These are phyloP conservation scores for Phytopythium chamaehyphon DNA, from an alignment of 352 stramenopile species.

Conservation along the genomic window DNA sequence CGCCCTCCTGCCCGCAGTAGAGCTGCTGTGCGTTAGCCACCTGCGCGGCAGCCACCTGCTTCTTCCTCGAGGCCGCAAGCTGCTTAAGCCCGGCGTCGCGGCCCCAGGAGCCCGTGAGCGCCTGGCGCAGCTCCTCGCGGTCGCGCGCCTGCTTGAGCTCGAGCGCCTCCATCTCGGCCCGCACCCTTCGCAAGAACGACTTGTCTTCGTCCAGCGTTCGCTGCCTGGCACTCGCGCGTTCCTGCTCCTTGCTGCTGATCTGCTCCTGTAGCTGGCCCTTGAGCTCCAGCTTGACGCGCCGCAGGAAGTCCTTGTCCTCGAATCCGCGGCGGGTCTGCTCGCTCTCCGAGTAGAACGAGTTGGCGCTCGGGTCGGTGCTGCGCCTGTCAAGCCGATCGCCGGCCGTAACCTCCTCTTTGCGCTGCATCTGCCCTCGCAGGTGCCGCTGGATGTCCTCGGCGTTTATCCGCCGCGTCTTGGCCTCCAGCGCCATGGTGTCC, in stretches of 20 bases:
- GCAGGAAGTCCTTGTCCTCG: constrained; percentile 39
- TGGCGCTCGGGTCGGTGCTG: constrained; percentile 33
- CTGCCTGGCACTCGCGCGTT: constrained; percentile 32
- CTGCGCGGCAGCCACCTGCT: constrained; percentile 48
- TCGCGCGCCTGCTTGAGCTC: constrained; percentile 51
- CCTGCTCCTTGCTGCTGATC: constrained; percentile 49
- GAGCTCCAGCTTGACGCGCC: constrained; percentile 41
- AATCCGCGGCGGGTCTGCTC: constrained; percentile 47
- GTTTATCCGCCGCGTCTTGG: constrained; percentile 35
- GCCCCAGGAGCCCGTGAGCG: constrained; percentile 60
- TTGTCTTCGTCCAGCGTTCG: constrained; percentile 52
- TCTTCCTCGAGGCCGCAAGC: constrained; percentile 56
- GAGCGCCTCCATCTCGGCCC: constrained; percentile 54
- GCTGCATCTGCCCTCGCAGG: constrained; percentile 48
- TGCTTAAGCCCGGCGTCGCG: constrained; percentile 64
- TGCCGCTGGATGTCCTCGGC: constrained; percentile 60
- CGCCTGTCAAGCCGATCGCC: constrained; percentile 30
- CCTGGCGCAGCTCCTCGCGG: constrained; percentile 47
- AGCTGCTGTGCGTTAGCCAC: constrained; percentile 11
- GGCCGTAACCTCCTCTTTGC: constrained; percentile 18
- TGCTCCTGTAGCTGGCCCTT: constrained; percentile 56
- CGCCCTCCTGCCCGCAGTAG: neutral
- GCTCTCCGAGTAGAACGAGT: constrained; percentile 56
- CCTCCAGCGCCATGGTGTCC: constrained; percentile 44
- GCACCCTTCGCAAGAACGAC: constrained; percentile 45